Evolutionary conservation across 2,329 filamentous ascomycete genomes (phyloP), one percentile per base, ranked within the genome.

Genomic region (Microdochium nivale): DNA sequence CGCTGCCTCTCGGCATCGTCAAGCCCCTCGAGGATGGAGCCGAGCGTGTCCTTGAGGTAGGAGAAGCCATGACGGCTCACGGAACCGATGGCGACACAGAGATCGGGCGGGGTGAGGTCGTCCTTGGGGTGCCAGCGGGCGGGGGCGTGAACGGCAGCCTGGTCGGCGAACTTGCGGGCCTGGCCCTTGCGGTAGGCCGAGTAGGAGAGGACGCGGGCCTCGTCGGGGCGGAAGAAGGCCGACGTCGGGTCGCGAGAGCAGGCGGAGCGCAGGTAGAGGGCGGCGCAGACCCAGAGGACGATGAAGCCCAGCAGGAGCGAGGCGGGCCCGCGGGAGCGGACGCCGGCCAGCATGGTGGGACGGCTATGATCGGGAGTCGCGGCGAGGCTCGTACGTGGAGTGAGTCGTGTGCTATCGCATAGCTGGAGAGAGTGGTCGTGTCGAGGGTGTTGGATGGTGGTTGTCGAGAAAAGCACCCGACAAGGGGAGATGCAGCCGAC

Each of bases 241-340:
- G 59, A 61, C 21, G 59, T 60, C 3, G 59, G 59, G 23, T 60
- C 59, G 37, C 58, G 59, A 49, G 54, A 60, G 50, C 59, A 60
- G 47, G 51, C 54, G 8, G 56, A 54, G 40, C 58, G 54, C 19
- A 60, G 50, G 49, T 60, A 59, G 47, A 52, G 33, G 47, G 53
- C 55, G 35, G 54, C 33, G n/a, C 56, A 11, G 16, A 33, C 50
- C 46, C 59, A 61, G n/a, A 56, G 56, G 14, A 60, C 49, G 16
- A 60, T 49, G 47, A 61, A 61, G 37, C 54, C 57, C 21, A 57
- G 49, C 37, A 60, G 54, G 52, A 54, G 54, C 25, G 58, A 56
- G 51, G 54, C 52, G 25, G 55, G 33, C 52, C 53, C 57, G 52
- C 59, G 58, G 14, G 40, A 5, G 40, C 40, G 40, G 40, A 7